A percentile compares a stretch with the other conserved stretches of the same genome.
Conservation (phyloP, 2,329 filamentous ascomycete genomes). For the Fusarium tupiense region DNA sequence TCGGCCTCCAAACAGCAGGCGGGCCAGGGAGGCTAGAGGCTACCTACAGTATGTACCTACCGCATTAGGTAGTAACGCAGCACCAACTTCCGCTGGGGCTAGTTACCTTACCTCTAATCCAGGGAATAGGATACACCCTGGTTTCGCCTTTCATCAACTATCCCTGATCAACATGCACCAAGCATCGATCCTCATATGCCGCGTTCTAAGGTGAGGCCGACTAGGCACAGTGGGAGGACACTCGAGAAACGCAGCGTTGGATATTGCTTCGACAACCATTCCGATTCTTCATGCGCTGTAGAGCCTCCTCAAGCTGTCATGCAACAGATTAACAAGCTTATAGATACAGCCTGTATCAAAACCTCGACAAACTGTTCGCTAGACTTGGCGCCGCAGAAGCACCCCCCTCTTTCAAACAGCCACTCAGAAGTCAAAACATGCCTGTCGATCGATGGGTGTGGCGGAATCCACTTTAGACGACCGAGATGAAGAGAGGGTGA, state of each 20-base stretch:
- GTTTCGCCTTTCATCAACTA: constrained; percentile 24
- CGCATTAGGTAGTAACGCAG: not conserved
- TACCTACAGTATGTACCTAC: not conserved
- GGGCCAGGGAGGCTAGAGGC: not conserved
- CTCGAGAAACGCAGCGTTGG: not conserved
- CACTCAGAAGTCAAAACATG: constrained; percentile 23
- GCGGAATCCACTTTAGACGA: constrained; percentile 38
- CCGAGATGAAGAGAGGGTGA: constrained; percentile 40
- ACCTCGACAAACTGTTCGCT: constrained; percentile 24
- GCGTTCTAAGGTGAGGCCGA: constrained; percentile 5
- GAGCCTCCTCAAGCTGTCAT: constrained; percentile 2
- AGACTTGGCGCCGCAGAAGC: constrained; percentile 31
- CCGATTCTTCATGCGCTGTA: not conserved
- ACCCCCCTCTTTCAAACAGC: constrained; percentile 15
- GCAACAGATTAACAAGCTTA: constrained; percentile 1
- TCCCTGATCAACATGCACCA: constrained; percentile 40
- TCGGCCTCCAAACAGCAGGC: constrained; percentile 20
- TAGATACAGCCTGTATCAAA: constrained; percentile 12
- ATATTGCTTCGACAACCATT: not conserved
- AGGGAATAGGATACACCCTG: constrained; percentile 13
- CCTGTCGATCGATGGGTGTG: constrained; percentile 35
- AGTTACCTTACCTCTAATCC: not conserved
- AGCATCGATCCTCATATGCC: constrained; percentile 38
- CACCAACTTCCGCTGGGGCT: constrained; percentile 13
- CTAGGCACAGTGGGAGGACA: constrained; percentile 11